Evolutionary conservation across 2,329 filamentous ascomycete species (phyloP), one percentile per base, ranked within the genome.

Genomic region (Fusarium begoniae): DNA sequence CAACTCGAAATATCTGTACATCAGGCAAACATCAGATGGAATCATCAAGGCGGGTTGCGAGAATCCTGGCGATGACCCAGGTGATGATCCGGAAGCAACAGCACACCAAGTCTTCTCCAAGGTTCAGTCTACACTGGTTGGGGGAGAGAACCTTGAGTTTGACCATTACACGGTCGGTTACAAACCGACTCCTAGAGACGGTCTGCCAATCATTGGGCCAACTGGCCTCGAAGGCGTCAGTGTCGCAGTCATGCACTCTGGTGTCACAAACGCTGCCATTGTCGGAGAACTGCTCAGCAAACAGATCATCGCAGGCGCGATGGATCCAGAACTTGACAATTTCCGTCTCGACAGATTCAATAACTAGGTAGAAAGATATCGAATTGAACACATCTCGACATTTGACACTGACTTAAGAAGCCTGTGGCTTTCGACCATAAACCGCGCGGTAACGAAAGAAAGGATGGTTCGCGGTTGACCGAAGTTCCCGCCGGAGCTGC

Each of bases 171-270:
- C 72, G 1, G 5, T 74, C 15, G 72, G 72, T 7, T 8, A 72
- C 3, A 75, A 72, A 17, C 72, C 72, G 5, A 59, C 66, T 14
- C 72, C 72, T 1, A 32, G 60, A 5, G 68, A 69, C 17, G 44
- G 63, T 5, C 47, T 75, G 15, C 72, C 72, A 10, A 75, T 74
- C 14, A 65, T 74, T 48, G 72, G 72, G 12, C 26, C 41, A 10
- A 60, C 72, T 4, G 72, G 68, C 5, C 8, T 75, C 14, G 57
- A 66, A 5, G 58, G 40, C 8, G 24, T 74, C 5, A 74, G 41
- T 41, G 22, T 74, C n/a, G 72, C 71, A 4, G 71, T 60, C 6
- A 74, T 74, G 71, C 72, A 74, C 44, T 74, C 72, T 32, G 71
- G 72, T 5, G 71, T 74, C 3, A 74, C 71, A 1, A 74, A 74